Percentiles rank a stretch among this genome's conserved stretches.
Conservation (phyloP, 2,329 filamentous ascomycete genomes). For the Verticillium alfalfae region DNA sequence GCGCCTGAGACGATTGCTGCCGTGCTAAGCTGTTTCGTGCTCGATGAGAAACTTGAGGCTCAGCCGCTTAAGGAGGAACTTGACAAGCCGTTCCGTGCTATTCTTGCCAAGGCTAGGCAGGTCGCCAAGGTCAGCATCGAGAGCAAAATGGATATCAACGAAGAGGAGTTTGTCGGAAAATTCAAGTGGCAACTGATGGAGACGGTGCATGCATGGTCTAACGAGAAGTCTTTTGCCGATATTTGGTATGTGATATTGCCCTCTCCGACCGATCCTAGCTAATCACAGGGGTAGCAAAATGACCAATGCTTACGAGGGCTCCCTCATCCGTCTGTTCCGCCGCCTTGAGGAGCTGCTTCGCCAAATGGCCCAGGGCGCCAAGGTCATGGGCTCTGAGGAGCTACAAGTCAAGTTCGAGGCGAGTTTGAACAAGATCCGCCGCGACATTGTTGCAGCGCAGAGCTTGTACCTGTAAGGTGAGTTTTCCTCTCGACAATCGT, state of each 20-base stretch:
- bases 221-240: constrained; percentile 82
- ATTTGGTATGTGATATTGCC: constrained; percentile 69
- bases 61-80: constrained; percentile 76
- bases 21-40: constrained; percentile 89
- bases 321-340: constrained; percentile 90
- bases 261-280: not conserved
- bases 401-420: constrained; percentile 87
- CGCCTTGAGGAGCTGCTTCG: constrained; percentile 88
- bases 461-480: constrained; percentile 72
- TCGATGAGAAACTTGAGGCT: constrained; percentile 90
- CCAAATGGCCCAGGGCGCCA: constrained; percentile 91
- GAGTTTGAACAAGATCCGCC: constrained; percentile 76
- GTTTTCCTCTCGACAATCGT: not conserved
- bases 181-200: constrained; percentile 98
- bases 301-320: constrained; percentile 97
- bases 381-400: constrained; percentile 97
- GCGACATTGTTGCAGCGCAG: constrained; percentile 93
- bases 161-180: constrained; percentile 84
- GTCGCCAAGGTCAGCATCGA: constrained; percentile 93
- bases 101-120: constrained; percentile 79
- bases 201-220: constrained; percentile 86
- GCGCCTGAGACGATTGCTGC: constrained; percentile 82
- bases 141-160: constrained; percentile 88
- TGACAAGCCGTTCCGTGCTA: constrained; percentile 77
- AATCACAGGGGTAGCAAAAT: constrained; percentile 68